Percentiles rank a stretch among this genome's conserved stretches.
Conservation (phyloP, 2,329 filamentous ascomycete genomes). For the Aplosporella prunicola region DNA sequence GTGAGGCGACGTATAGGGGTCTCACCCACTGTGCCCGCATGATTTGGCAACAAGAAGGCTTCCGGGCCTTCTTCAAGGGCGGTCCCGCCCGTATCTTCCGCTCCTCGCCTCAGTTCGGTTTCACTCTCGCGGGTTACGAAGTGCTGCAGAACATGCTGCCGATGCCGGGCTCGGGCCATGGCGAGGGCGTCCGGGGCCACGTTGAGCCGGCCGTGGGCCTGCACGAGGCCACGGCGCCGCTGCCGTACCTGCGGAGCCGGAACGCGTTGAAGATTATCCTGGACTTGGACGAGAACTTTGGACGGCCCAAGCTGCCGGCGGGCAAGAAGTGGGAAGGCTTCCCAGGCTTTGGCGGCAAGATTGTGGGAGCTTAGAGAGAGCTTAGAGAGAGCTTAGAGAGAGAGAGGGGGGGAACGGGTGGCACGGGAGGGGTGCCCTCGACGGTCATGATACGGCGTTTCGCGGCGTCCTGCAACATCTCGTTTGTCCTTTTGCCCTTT, state of each 20-base stretch:
- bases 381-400: conserved; percentile 10
- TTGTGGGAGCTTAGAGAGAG: conserved; percentile 14
- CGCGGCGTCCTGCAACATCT: conserved; percentile 12
- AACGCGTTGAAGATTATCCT: conserved; percentile 95
- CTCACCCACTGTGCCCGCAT: conserved; percentile 77
- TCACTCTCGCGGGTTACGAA: conserved; percentile 93
- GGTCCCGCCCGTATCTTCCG: conserved; percentile 90
- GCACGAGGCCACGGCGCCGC: conserved; percentile 52
- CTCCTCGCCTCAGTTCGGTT: conserved; percentile 94
- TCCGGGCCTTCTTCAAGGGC: conserved; percentile 97
- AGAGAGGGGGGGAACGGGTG: conserved; percentile 11
- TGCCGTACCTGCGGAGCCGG: conserved; percentile 63
- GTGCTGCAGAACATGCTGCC: conserved; percentile 74
- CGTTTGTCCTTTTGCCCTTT: no score
- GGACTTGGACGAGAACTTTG: conserved; percentile 90
- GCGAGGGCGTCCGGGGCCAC: conserved; percentile 45
- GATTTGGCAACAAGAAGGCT: conserved; percentile 83
- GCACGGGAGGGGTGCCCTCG: conserved; percentile 3
- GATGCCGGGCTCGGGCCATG: conserved; percentile 53
- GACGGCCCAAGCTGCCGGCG: conserved; percentile 53
- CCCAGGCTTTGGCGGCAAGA: conserved; percentile 26
- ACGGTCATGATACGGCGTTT: conserved; percentile 7
- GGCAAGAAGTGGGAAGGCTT: conserved; percentile 26
- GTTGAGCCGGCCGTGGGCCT: conserved; percentile 55
- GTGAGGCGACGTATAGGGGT: conserved; percentile 78